These are phyloP conservation scores for Dimocarpus longan DNA, from an alignment of 345 rosid species.

Conservation along the genomic window DNA sequence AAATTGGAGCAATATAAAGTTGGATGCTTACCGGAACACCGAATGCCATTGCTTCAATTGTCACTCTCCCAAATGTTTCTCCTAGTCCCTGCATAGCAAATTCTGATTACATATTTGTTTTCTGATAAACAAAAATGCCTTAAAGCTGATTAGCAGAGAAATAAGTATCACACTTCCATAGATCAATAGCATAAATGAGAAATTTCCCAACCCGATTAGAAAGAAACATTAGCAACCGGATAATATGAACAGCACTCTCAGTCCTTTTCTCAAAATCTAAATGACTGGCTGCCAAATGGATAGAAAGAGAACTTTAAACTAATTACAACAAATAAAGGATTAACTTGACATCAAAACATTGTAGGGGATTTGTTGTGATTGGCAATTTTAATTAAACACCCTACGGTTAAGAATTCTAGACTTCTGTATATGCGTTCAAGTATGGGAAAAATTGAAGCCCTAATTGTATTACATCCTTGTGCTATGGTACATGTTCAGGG, in stretches of 20 bases:
- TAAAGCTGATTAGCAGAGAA: neutral
- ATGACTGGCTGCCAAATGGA: neutral
- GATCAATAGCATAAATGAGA: neutral
- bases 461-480: neutral
- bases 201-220: neutral
- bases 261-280: neutral
- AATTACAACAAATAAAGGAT: neutral
- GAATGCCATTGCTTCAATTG: conserved; percentile 97
- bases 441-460: neutral
- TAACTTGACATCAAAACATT: neutral
- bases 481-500: conserved; percentile 1
- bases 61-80: conserved; percentile 98
- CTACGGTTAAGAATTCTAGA: neutral
- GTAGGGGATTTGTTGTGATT: neutral
- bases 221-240: neutral
- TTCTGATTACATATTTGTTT: conserved; percentile 11
- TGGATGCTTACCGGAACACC: conserved; percentile 69
- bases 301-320: neutral
- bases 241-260: neutral
- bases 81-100: conserved; percentile 66
- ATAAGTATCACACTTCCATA: neutral
- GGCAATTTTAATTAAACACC: neutral
- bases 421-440: neutral
- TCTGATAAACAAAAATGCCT: conserved; percentile 1
- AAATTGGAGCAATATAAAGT: conserved; percentile 17